Evolutionary conservation across 2,329 filamentous ascomycete species (phyloP).

Genomic region (Colletotrichum trifolii): DNA sequence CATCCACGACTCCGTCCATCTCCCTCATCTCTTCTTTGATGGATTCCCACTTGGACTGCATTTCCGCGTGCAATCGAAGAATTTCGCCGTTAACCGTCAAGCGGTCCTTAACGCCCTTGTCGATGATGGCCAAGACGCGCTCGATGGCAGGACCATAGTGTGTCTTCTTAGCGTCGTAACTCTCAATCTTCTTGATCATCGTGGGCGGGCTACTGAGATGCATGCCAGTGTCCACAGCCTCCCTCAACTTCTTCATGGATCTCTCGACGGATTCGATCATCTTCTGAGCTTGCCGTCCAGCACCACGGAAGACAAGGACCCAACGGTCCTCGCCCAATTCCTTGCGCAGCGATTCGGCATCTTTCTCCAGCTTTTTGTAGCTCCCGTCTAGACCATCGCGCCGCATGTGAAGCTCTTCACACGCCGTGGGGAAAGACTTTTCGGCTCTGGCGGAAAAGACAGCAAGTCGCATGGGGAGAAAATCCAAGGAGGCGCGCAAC

Average conservation of each 20-base stretch:
- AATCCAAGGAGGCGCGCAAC: conserved; percentile 90
- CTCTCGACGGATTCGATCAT: conserved; percentile 97
- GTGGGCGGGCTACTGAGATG: conserved; percentile 77
- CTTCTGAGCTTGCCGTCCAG: conserved; percentile 90
- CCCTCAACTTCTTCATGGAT: conserved; percentile 83
- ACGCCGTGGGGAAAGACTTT: conserved; percentile 86
- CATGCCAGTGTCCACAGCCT: conserved; percentile 79
- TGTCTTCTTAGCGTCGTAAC: conserved; percentile 92
- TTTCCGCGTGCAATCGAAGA: conserved; percentile 83
- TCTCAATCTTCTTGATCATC: conserved; percentile 87
- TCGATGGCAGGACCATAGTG: conserved; percentile 96
- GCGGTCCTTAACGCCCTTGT: conserved; percentile 95
- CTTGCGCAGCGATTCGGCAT: conserved; percentile 88
- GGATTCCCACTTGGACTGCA: conserved; percentile 83
- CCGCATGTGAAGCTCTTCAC: conserved; percentile 85
- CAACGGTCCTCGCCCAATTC: conserved; percentile 96
- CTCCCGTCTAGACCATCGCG: conserved; percentile 80
- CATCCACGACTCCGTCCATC: conserved; percentile 80
- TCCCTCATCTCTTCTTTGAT: conserved; percentile 82
- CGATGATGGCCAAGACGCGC: conserved; percentile 89
- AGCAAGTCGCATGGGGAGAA: conserved; percentile 92
- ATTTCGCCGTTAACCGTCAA: conserved; percentile 97
- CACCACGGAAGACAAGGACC: conserved; percentile 95
- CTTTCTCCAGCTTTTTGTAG: conserved; percentile 88
- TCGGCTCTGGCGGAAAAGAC: conserved; percentile 85